Evolutionary conservation across 148 eudicot species (phyloP).

Genomic region (Diospyros kaki): DNA sequence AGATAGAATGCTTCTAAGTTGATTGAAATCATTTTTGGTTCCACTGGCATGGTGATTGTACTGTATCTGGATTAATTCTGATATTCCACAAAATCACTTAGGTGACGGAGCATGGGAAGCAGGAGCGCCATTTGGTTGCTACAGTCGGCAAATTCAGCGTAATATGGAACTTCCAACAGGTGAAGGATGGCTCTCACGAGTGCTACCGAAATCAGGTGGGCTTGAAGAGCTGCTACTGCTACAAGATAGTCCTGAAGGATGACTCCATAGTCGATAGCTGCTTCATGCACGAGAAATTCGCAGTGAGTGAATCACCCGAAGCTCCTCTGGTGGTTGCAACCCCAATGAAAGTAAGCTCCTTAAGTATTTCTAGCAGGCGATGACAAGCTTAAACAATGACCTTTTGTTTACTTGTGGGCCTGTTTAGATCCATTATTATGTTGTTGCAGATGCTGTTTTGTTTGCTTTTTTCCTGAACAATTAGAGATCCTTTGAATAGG

Average conservation of each 20-base stretch:
- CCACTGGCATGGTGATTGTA: no score
- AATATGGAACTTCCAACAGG: slow-evolving; percentile 57
- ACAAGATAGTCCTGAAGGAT: slow-evolving; percentile 48
- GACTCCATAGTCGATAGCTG: slow-evolving; percentile 49
- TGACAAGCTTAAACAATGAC: slow-evolving; percentile 15
- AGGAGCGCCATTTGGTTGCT: slow-evolving; percentile 52
- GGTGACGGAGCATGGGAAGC: slow-evolving; percentile 56
- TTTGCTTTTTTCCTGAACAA: no score
- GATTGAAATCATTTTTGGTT: no score
- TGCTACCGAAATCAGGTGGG: slow-evolving; percentile 51
- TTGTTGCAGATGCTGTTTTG: background rate
- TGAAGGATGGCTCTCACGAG: slow-evolving; percentile 47
- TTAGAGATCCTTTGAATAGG: slow-evolving; percentile 4
- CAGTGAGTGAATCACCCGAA: slow-evolving; percentile 46
- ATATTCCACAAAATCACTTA: slow-evolving; percentile 7
- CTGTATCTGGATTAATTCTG: background rate
- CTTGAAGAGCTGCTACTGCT: slow-evolving; percentile 54
- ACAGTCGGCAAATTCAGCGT: slow-evolving; percentile 54
- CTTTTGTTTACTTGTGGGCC: slow-evolving; percentile 10
- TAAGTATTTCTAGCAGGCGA: slow-evolving; percentile 45
- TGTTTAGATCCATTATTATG: background rate
- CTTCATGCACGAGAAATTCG: slow-evolving; percentile 54
- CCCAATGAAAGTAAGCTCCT: slow-evolving; percentile 49
- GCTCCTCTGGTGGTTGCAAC: slow-evolving; percentile 57
- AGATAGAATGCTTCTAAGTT: no score